These are phyloP conservation scores for Populus hybrid DNA, from an alignment of 441 rosid genomes.

Conservation along the genomic window DNA sequence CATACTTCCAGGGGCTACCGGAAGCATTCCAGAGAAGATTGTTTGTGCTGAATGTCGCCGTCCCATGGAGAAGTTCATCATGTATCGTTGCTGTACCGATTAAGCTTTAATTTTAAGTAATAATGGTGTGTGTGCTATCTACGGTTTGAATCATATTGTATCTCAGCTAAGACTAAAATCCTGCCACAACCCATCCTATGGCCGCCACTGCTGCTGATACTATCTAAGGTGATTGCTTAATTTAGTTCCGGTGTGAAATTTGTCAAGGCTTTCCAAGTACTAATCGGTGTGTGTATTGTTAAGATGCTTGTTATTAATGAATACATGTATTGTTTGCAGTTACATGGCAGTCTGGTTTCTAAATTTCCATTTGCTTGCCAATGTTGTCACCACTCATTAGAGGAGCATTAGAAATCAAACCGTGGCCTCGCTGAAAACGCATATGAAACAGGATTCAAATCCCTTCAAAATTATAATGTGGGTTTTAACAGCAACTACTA, in stretches of 20 bases:
- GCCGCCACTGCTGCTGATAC: background rate
- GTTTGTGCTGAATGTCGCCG: slow-evolving; percentile 61
- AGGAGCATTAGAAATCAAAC: background rate
- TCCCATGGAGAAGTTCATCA: slow-evolving; percentile 54
- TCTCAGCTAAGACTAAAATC: background rate
- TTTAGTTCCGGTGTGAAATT: background rate
- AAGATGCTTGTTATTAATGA: background rate
- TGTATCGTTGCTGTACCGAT: slow-evolving; percentile 66
- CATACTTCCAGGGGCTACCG: slow-evolving; percentile 46
- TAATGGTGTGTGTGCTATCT: background rate
- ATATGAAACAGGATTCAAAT: background rate
- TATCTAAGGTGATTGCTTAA: background rate
- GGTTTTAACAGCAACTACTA: no score
- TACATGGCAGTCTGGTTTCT: background rate
- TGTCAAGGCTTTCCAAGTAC: background rate
- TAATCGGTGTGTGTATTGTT: background rate
- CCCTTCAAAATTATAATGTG: no score
- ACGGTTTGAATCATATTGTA: background rate
- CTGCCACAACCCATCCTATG: background rate
- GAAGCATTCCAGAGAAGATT: slow-evolving; percentile 48
- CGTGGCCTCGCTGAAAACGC: background rate
- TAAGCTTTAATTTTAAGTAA: slow-evolving; percentile 14
- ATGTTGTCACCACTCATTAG: background rate
- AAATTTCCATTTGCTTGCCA: background rate
- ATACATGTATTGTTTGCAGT: background rate